Evolutionary conservation across 2,329 filamentous ascomycete genomes (phyloP).

Genomic region (Paecilomyces niveus): DNA sequence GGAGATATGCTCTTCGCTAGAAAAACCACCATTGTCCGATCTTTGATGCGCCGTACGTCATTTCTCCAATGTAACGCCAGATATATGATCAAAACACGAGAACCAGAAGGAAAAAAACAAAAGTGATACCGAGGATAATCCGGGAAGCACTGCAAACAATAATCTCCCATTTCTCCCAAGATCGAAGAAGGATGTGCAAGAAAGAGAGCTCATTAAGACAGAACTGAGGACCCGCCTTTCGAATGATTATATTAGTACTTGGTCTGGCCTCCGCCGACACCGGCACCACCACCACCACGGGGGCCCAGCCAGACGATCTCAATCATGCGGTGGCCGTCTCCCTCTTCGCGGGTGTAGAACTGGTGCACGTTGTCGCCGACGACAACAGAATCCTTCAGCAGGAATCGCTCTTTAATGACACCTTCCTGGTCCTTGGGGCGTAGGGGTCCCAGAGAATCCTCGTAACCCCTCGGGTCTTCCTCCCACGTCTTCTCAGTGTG

Average conservation of each 20-base stretch:
- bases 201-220: conserved; percentile 21
- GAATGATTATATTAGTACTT: conserved; percentile 18
- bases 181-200: conserved; percentile 29
- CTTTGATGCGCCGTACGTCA: conserved; percentile 22
- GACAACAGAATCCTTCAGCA: conserved; percentile 30
- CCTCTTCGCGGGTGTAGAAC: conserved; percentile 34
- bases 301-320: conserved; percentile 39
- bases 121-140: conserved; percentile 2
- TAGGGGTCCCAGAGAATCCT: conserved; percentile 32
- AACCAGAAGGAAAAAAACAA: conserved; percentile 11
- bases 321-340: conserved; percentile 34
- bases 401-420: conserved; percentile 35
- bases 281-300: conserved; percentile 29
- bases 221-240: conserved; percentile 29
- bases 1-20: conserved; percentile 15
- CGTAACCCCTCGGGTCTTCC: conserved; percentile 34
- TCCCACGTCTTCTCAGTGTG: conserved; percentile 39
- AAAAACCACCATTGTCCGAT: conserved; percentile 21
- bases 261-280: conserved; percentile 22
- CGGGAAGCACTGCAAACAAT: background rate
- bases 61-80: conserved; percentile 31
- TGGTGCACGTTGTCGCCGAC: conserved; percentile 39
- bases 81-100: conserved; percentile 23
- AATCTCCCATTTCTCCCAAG: background rate
- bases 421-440: conserved; percentile 33